These are phyloP conservation scores for Epichloe bromicola DNA, from an alignment of 2,329 filamentous ascomycete species.

Conservation along the genomic window DNA sequence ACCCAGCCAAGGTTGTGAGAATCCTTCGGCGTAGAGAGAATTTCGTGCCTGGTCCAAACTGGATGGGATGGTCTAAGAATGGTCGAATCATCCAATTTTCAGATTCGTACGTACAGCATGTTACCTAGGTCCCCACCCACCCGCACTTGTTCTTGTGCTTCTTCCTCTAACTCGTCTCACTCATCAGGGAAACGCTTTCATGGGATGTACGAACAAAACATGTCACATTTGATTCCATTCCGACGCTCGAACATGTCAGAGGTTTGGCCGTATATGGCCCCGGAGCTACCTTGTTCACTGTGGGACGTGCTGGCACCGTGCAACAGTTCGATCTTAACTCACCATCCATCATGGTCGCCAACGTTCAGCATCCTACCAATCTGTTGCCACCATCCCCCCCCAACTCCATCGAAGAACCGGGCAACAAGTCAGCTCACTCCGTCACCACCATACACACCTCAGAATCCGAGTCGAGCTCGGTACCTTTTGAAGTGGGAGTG, in stretches of 20 bases:
- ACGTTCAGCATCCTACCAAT: constrained; percentile 74
- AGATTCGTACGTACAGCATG: constrained; percentile 55
- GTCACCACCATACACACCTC: constrained; percentile 35
- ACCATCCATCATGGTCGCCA: constrained; percentile 65
- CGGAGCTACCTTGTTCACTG: constrained; percentile 80
- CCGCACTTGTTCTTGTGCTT: background rate
- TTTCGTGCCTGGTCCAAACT: constrained; percentile 65
- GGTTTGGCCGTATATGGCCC: constrained; percentile 83
- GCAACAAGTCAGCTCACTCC: constrained; percentile 34
- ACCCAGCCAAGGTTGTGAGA: constrained; percentile 78
- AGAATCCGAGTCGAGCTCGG: constrained; percentile 41
- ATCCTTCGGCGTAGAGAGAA: constrained; percentile 72
- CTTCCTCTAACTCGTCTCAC: background rate
- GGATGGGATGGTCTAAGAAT: constrained; percentile 98
- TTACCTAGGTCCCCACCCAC: background rate
- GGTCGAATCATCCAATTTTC: constrained; percentile 87
- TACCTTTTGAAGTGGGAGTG: constrained; percentile 43
- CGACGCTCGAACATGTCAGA: constrained; percentile 67
- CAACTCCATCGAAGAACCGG: constrained; percentile 63
- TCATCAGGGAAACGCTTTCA: constrained; percentile 64
- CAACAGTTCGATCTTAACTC: constrained; percentile 94
- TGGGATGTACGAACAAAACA: constrained; percentile 99
- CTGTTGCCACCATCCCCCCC: constrained; percentile 75
- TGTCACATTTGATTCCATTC: constrained; percentile 79
- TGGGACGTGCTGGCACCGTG: constrained; percentile 76